Conservation (phyloP, 306 rosid species). For the Cucurbita pepo region DNA sequence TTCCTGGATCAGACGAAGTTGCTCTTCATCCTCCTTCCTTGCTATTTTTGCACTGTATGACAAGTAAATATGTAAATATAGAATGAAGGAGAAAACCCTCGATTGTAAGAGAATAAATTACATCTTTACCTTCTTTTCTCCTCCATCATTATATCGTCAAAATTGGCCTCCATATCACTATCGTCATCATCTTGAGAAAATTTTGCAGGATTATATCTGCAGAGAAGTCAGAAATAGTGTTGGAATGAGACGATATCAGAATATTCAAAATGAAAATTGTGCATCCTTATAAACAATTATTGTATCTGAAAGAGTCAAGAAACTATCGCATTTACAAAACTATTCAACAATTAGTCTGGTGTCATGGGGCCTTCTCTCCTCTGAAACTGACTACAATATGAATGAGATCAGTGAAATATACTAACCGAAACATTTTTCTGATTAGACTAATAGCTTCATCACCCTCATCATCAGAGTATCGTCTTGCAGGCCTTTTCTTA, state of each 20-base stretch:
- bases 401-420: neutral
- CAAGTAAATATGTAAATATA: neutral
- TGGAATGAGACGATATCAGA: neutral
- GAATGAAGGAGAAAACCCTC: neutral
- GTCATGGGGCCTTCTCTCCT: neutral
- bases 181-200: slow-evolving; percentile 36
- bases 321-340: neutral
- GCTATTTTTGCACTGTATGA: slow-evolving; percentile 31
- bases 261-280: neutral
- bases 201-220: slow-evolving; percentile 49
- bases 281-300: neutral
- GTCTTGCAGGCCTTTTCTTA: slow-evolving; percentile 37
- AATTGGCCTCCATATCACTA: slow-evolving; percentile 74
- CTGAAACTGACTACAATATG: neutral
- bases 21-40: slow-evolving; percentile 43
- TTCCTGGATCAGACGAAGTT: slow-evolving; percentile 29
- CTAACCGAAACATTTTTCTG: slow-evolving; percentile 52
- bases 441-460: slow-evolving; percentile 32
- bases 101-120: neutral
- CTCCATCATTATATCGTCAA: slow-evolving; percentile 56
- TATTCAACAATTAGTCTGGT: neutral
- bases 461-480: slow-evolving; percentile 27
- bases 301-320: neutral
- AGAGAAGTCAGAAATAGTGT: neutral
- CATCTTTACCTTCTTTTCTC: slow-evolving; percentile 49